Evolutionary conservation across 331 rosid genomes (phyloP), one percentile per base, ranked within the genome.

Genomic region (Rosa hybrid): DNA sequence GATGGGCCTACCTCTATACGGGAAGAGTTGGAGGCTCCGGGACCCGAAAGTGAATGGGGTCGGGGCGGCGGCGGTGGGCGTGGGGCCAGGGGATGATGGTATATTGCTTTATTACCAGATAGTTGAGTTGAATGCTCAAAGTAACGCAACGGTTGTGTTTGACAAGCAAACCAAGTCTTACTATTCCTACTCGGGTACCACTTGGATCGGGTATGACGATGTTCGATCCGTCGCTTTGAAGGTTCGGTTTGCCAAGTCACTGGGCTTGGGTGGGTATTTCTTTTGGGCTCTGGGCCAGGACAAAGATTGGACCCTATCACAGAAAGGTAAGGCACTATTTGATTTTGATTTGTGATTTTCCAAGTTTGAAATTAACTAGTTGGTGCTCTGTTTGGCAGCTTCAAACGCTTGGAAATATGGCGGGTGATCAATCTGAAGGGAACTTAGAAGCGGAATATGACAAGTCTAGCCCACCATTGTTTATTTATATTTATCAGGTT

Each of bases 231-330:
- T 86, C 3, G 27, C 9, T 6, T n/a, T 8, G 51, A 92, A 89
- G 87, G 91, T 90, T 76, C 86, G 23, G 74, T 92, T 77, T 67
- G 94, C 91, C 1, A 71, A 54, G 71, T 79, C 85, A 0, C 1
- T 46, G 87, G 88, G 91, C 68, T 74, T 93, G 54, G 86, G 88
- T 60, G 99, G 99, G 16, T 95, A 91, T 79, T 95, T 95, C 80
- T 87, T 92, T 87, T 95, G 97, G 99, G 94, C 97, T 77, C 62
- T 89, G 27, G 90, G 94, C 2, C 85, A 86, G 77, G 98, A 94
- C 18, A 87, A 90, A 75, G 80, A 82, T 25, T 94, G 97, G 98
- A 72, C 83, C 62, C 70, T 92, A 46, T 87, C 97, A 17, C 73
- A 45, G 48, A 82, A 85, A 87, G 97, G 97, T 90, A 74, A 5